A percentile compares a stretch with the other conserved stretches of the same genome.
phyloP scores from a whole-genome alignment of 345 rosid genomes.

The Camelina sativa region DNA sequence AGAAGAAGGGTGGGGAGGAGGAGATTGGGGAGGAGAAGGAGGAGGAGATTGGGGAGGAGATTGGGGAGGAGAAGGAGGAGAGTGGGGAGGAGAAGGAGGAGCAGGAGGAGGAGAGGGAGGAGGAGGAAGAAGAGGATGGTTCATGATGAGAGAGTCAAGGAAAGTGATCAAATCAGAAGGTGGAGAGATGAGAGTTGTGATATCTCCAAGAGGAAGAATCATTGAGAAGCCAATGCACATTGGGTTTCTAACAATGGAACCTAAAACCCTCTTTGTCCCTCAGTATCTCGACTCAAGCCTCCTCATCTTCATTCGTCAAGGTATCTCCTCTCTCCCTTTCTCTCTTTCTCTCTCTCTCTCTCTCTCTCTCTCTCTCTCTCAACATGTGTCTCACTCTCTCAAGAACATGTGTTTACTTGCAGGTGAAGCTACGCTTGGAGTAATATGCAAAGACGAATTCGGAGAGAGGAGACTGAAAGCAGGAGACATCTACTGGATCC shows the following conservation, averaged over 20 bases:
- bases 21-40: conserved; percentile 1
- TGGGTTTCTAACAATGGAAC: conserved; percentile 91
- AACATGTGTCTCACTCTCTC: not conserved
- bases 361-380: not conserved
- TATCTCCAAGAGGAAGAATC: conserved; percentile 51
- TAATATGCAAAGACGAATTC: conserved; percentile 55
- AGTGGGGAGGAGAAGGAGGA: not conserved
- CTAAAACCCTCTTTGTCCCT: conserved; percentile 74
- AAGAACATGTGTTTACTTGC: conserved; percentile 37
- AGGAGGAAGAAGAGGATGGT: conserved; percentile 31
- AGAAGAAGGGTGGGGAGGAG: conserved; percentile 26
- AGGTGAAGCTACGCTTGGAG: conserved; percentile 88
- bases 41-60: not conserved
- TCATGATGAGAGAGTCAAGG: conserved; percentile 61
- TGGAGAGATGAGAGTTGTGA: conserved; percentile 70
- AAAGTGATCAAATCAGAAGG: conserved; percentile 75
- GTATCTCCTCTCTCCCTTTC: conserved; percentile 35
- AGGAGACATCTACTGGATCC: conserved; percentile 70
- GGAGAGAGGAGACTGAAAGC: conserved; percentile 59
- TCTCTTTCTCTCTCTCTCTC: not conserved
- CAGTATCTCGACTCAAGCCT: conserved; percentile 78
- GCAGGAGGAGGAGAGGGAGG: conserved; percentile 1
- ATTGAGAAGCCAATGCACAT: conserved; percentile 67
- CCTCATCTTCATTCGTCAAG: conserved; percentile 71
- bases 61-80: conserved; percentile 21